These are phyloP conservation scores for Phytophthora pinifolia DNA, from an alignment of 352 stramenopile genomes.

Conservation along the genomic window DNA sequence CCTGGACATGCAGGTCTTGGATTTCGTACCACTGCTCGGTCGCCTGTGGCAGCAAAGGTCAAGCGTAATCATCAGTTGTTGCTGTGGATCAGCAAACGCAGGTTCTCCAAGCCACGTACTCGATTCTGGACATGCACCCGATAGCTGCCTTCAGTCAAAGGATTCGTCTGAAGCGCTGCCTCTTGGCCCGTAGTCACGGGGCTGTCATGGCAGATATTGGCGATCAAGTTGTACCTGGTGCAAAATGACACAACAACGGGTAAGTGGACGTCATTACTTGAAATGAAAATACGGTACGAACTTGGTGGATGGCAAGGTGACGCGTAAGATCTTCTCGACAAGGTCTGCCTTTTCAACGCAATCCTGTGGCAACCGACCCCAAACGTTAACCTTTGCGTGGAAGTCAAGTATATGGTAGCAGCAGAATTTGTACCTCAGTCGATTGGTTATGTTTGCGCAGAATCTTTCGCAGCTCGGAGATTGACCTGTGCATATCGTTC, in stretches of 20 bases:
- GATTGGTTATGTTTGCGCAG: slow-evolving; percentile 56
- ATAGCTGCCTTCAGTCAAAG: slow-evolving; percentile 96
- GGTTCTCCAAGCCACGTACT: slow-evolving; percentile 38
- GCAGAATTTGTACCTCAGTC: slow-evolving; percentile 31
- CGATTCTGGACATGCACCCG: slow-evolving; percentile 95
- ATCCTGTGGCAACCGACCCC: slow-evolving; percentile 32
- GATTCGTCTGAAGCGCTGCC: slow-evolving; percentile 86
- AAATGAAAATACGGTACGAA: slow-evolving; percentile 22
- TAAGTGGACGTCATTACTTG: slow-evolving; percentile 1
- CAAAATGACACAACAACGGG: slow-evolving; percentile 1
- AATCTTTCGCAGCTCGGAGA: slow-evolving; percentile 60
- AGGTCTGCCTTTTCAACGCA: slow-evolving; percentile 84
- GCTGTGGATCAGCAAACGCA: slow-evolving; percentile 1
- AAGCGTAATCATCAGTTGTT: slow-evolving; percentile 11
- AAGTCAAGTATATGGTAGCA: background rate
- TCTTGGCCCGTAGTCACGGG: slow-evolving; percentile 92
- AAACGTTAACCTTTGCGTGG: background rate
- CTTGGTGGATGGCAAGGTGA: slow-evolving; percentile 69
- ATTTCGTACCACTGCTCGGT: slow-evolving; percentile 99
- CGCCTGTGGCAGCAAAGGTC: slow-evolving; percentile 43
- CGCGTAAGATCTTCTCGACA: slow-evolving; percentile 59
- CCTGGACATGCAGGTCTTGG: slow-evolving; percentile 96
- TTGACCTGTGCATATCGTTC: slow-evolving; percentile 38
- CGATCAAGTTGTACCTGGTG: slow-evolving; percentile 97
- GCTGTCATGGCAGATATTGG: slow-evolving; percentile 97